A percentile compares a stretch with the other conserved stretches of the same genome.
These are phyloP conservation scores for Syzygium jambos DNA, from an alignment of 345 rosid genomes.

Conservation along the genomic window DNA sequence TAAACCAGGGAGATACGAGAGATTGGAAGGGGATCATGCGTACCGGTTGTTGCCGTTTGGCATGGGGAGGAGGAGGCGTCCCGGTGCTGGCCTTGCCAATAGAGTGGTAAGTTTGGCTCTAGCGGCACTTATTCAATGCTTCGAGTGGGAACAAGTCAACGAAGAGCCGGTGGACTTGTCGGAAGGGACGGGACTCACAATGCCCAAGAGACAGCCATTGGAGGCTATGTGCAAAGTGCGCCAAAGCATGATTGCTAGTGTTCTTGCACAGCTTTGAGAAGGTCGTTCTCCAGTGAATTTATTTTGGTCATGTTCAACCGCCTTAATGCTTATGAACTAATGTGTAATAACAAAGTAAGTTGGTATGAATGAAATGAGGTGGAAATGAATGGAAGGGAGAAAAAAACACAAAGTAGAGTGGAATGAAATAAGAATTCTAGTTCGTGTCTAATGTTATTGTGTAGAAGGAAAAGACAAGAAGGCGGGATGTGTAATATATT, in stretches of 20 bases:
- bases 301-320: background rate
- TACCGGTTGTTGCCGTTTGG: conserved; percentile 4
- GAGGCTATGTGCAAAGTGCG: conserved; percentile 25
- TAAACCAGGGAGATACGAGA: conserved; percentile 19
- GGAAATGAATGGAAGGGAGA: background rate
- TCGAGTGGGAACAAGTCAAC: conserved; percentile 40
- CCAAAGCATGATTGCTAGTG: background rate
- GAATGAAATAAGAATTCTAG: background rate
- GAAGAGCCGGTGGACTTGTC: conserved; percentile 33
- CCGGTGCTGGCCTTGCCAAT: conserved; percentile 38
- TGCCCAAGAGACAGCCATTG: conserved; percentile 10
- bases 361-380: background rate
- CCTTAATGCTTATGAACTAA: background rate
- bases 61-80: conserved; percentile 27
- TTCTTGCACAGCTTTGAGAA: background rate
- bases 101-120: conserved; percentile 21
- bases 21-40: conserved; percentile 1
- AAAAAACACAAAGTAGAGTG: background rate
- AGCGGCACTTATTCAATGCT: conserved; percentile 39
- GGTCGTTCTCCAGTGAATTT: background rate
- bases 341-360: background rate
- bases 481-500: background rate
- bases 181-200: conserved; percentile 21
- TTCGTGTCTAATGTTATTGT: background rate
- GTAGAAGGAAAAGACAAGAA: too few relatives aligned